These are phyloP conservation scores for Solanum peruvianum DNA, from an alignment of 257 asterid species.

Conservation along the genomic window DNA sequence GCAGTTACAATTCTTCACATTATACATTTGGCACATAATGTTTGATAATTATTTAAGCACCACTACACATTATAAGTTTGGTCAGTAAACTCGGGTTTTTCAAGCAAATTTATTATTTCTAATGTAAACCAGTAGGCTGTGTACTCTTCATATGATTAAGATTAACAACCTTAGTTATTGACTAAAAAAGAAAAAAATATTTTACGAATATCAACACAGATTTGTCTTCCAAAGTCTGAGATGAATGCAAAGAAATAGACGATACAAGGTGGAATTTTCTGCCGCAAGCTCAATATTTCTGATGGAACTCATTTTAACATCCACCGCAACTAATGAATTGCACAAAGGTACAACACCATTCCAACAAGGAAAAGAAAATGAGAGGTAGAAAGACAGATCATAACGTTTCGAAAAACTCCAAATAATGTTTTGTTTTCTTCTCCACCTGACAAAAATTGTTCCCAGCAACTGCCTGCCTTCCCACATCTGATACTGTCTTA, in stretches of 20 bases:
- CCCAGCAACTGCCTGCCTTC: slow-evolving; percentile 34
- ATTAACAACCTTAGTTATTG: neutral
- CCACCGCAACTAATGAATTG: neutral
- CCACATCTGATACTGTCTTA: slow-evolving; percentile 35
- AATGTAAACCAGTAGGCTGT: neutral
- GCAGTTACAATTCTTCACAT: neutral
- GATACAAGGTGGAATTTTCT: neutral
- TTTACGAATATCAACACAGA: no score
- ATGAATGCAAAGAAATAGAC: neutral
- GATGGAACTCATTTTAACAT: neutral
- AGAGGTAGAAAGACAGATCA: neutral
- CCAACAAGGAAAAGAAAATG: neutral
- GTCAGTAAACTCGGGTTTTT: no score
- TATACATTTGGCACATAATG: neutral
- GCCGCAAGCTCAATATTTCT: neutral
- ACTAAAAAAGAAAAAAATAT: no score
- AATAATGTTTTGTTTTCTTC: slow-evolving; percentile 34
- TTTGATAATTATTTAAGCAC: no score
- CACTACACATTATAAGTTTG: no score
- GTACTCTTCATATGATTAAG: neutral
- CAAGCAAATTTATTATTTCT: no score
- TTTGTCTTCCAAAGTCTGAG: neutral
- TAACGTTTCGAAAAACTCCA: slow-evolving; percentile 6
- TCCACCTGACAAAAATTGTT: slow-evolving; percentile 48
- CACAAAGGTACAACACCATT: neutral